Evolutionary conservation across 2,329 filamentous ascomycete species (phyloP), one percentile per base, ranked within the genome.

Genomic region (Penicillium sp.): DNA sequence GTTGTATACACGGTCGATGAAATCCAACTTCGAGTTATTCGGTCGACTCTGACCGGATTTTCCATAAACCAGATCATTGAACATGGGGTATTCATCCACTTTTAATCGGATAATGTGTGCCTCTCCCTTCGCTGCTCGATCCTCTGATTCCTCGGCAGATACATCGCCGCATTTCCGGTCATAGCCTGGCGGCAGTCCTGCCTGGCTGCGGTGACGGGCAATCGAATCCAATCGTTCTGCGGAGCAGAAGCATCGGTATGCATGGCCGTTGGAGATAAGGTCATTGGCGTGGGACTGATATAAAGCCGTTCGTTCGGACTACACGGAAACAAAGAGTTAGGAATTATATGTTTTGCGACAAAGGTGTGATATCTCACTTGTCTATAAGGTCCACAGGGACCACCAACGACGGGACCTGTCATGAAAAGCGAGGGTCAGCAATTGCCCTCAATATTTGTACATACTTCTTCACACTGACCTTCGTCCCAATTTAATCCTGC

Each of bases 211-310:
- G 59, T 84, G 79, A 62, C 82, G 80, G 55, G 87, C 89, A 61
- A 89, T 83, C 8, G 79, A 76, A 56, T 89, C 83, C 4, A 96
- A 80, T 31, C 89, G 84, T 55, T 90, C 83, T 0, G 87, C 74
- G 0, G 85, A 85, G 75, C 94, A 99, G 78, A 99, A 99, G 74
- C 94, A 99, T 60, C 93, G 86, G 73, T 97, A 99, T 7, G 92
- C 94, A 58, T 88, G 83, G 10, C 87, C 89, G 8, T 82, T 80
- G 5, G 85, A 74, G 4, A 99, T 72, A 13, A 99, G 80, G 13
- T 82, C 76, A 40, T 89, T 73, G 7, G 88, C 87, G 69, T 96
- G 85, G 54, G 85, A 73, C 60, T 82, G 80, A 72, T 99, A 97
- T 16, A 90, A 77, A 1, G 78, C 72, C 2, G 90, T 85, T 54